phyloP scores from a whole-genome alignment of 495 filamentous ascomycete genomes.

The Aspergillus incahuasiensis region DNA sequence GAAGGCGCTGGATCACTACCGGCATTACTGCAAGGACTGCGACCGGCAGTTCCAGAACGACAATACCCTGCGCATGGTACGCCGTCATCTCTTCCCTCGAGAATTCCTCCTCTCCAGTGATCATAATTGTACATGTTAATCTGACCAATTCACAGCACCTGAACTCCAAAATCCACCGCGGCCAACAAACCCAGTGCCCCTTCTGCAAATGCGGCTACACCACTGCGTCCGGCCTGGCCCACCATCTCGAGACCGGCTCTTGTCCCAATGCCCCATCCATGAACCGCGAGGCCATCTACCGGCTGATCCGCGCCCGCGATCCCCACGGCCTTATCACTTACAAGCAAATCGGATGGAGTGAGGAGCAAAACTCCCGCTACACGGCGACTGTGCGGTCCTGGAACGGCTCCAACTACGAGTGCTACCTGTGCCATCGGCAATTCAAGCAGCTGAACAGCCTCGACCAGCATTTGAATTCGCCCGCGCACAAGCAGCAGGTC shows the following conservation, averaged over 20 bases:
- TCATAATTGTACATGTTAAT: not conserved
- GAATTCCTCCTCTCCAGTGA: not conserved
- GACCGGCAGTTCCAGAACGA: constrained; percentile 31
- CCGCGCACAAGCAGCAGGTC: constrained; percentile 38
- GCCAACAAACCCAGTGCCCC: constrained; percentile 30
- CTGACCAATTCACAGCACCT: constrained; percentile 31
- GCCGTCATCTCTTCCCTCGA: not conserved
- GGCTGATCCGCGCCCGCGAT: constrained; percentile 29
- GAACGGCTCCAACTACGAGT: constrained; percentile 40
- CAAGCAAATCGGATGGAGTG: constrained; percentile 33
- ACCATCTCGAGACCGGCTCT: constrained; percentile 43
- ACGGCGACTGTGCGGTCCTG: constrained; percentile 23
- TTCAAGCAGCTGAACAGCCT: constrained; percentile 24
- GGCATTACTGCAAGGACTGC: constrained; percentile 37
- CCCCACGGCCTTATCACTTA: constrained; percentile 36
- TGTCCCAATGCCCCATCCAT: constrained; percentile 31
- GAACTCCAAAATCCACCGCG: constrained; percentile 37
- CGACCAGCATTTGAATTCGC: constrained; percentile 35
- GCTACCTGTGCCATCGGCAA: constrained; percentile 40
- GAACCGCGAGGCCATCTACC: constrained; percentile 37
- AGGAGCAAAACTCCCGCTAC: constrained; percentile 17
- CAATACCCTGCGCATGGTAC: constrained; percentile 37
- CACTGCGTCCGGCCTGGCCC: constrained; percentile 37
- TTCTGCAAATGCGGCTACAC: constrained; percentile 40
- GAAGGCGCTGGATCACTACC: constrained; percentile 27